phyloP scores from a whole-genome alignment of 139 green algal species.

The Zygnema circumcarinatum region DNA sequence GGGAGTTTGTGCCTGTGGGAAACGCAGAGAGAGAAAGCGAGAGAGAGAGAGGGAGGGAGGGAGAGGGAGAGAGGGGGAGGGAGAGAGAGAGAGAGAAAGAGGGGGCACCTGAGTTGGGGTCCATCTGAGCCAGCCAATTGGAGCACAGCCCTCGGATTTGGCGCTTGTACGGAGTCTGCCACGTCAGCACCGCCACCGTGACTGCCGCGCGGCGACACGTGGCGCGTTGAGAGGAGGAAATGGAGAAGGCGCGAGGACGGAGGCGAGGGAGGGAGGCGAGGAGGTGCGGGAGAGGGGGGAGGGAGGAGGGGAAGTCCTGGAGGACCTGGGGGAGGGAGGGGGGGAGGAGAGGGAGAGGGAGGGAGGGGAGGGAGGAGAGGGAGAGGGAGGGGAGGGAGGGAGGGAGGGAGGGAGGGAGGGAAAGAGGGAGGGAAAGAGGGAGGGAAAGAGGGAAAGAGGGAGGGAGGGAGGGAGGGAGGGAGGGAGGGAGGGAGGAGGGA shows the following conservation, averaged over 20 bases:
- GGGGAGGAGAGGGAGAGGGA: background rate
- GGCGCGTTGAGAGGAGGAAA: conserved; percentile 73
- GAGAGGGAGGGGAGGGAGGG: background rate
- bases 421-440: background rate
- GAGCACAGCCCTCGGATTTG: conserved; percentile 80
- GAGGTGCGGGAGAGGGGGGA: conserved; percentile 80
- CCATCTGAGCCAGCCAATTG: no score
- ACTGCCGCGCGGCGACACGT: conserved; percentile 74
- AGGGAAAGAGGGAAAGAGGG: background rate
- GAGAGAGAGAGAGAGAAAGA: no score
- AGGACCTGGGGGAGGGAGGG: conserved; percentile 84
- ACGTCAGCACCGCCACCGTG: conserved; percentile 83
- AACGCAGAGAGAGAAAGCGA: no score
- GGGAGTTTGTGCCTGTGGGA: no score
- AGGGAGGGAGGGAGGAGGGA: background rate
- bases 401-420: background rate
- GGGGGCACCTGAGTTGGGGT: no score
- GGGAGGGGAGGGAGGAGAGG: background rate
- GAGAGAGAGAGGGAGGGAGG: no score
- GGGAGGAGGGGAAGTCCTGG: conserved; percentile 80
- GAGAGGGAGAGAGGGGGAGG: no score
- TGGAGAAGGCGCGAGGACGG: conserved; percentile 85
- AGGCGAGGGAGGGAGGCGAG: conserved; percentile 79
- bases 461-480: background rate
- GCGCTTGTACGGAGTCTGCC: conserved; percentile 62